Base-by-base conservation (phyloP, 2,329 filamentous ascomycete genomes). In the Didymosphaeria variabile region DNA sequence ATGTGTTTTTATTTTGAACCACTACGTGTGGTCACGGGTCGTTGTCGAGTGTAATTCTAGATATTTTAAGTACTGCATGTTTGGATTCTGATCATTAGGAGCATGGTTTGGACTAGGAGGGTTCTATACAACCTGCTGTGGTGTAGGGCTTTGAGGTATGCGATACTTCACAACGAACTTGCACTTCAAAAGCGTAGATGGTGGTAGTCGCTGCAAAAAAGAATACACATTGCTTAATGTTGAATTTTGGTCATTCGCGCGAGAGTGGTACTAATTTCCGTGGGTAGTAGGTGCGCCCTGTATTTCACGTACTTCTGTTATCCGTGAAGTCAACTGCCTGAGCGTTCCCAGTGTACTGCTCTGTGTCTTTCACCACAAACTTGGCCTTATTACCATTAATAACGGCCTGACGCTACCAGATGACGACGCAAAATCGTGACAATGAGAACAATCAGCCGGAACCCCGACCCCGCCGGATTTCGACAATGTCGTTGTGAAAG, bases 141-240 rank as follows among this genome's bases (percentile, higher is more conserved):
- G 26, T 40, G 34, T 31, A 40, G 32, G 49, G 23, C 4, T 21
- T 15, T 23, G 34, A 29, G 34, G 32, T 15, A 10, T 19, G 5
- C 19, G n/a, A 15, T 26, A 19, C 38, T 17, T 26, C n/a, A 17
- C 6, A 17, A 13, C 23, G 34, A 17, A 21, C 15, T 8, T n/a
- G 1, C 8, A 17, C 13, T 26, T 19, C 5, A 12, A 31, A 34
- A 21, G 26, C 40, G 53, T 47, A 45, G 38, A 31, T 29, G 38
- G 52, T 44, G 42, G 52, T 36, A 47, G 23, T 17, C 46, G 31
- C 32, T n/a, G 13, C 21, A 1, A 46, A 31, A 31, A 55, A 55
- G 29, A 55, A 47, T 46, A 45, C 29, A 55, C 53, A 34, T 55
- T 55, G 42, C 29, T 55, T 36, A n/a, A 55, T 55, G 31, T 52